Conservation (phyloP, 768 basidiomycete genomes). For the Polyporus arcularius region DNA sequence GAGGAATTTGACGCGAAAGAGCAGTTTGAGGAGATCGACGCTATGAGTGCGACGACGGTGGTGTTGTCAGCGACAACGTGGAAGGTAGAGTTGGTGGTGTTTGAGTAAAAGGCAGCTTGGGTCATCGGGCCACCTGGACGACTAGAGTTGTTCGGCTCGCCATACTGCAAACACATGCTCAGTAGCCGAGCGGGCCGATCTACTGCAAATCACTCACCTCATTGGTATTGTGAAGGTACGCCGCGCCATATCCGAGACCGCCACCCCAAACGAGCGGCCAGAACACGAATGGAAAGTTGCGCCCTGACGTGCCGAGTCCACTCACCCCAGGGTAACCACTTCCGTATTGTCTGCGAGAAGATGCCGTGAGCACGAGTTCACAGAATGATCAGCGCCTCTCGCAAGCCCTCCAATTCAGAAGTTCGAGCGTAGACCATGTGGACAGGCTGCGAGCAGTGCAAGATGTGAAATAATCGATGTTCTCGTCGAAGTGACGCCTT, state of each 20-base stretch:
- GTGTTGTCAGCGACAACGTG: conserved; percentile 37
- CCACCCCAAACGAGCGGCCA: conserved; percentile 63
- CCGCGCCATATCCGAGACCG: conserved; percentile 28
- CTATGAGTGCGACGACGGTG: conserved; percentile 35
- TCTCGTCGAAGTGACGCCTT: too few relatives aligned
- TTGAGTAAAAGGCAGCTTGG: conserved; percentile 31
- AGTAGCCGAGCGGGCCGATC: conserved; percentile 28
- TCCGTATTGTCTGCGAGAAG: conserved; percentile 48
- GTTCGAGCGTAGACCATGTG: too few relatives aligned
- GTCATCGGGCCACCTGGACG: conserved; percentile 37
- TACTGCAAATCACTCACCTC: conserved; percentile 39
- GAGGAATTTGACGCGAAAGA: conserved; percentile 32
- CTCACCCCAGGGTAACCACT: conserved; percentile 60
- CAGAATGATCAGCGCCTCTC: too few relatives aligned
- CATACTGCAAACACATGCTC: conserved; percentile 39
- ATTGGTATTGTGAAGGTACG: conserved; percentile 35
- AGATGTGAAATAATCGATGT: too few relatives aligned
- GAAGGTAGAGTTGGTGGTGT: conserved; percentile 31
- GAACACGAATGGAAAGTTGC: conserved; percentile 63
- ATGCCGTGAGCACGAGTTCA: neutral
- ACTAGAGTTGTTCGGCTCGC: conserved; percentile 33
- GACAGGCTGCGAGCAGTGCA: too few relatives aligned
- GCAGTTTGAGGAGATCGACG: conserved; percentile 32
- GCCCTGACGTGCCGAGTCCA: conserved; percentile 47
- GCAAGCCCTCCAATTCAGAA: too few relatives aligned